Base-by-base conservation (phyloP, 768 basidiomycete species). In the Tricholoma sp. region DNA sequence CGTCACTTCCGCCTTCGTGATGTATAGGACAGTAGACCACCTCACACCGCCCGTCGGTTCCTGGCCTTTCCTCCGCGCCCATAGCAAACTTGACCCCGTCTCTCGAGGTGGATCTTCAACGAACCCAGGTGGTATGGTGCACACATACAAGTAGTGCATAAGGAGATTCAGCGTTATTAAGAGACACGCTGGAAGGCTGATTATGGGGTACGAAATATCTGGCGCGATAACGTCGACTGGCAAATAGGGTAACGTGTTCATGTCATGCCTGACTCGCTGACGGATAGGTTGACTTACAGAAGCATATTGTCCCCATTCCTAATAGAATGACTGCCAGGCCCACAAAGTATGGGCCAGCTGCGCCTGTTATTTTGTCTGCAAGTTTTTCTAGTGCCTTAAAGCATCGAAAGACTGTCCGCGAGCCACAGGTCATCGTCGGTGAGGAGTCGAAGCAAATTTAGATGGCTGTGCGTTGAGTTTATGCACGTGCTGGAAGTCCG, bases 321-420 rank as follows among this genome's bases (percentile, higher is more conserved):
- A 94, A 85, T 24, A 98, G 78, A 6, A 84, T 64, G 55, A 88
- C 76, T 4, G 93, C 95, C n/a, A 96, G 75, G 0, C 74, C 80
- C 37, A 98, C 83, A 68, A 98, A 98, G 65, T 88, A 83, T 0
- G 94, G 96, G 0, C 96, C 96, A 29, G 91, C 94, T 53, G 90
- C 88, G 54, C 94, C 93, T 0, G 93, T 97, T 37, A 96, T 64
- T 62, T 80, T 76, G 69, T 97, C 92, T 5, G 82, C 95, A 50
- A 75, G 71, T 54, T 83, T 74, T 73, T 98, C 94, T 11, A 95
- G 68, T 12, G 74, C 65, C 65, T 77, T 79, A 68, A 81, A 82
- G 69, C 81, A 83, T 41, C 75, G 72, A 59, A 82, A 81, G 9
- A 83, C 80, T 29, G 68, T 64, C 52, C 73, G 67, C 4, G 79